Percentiles rank a stretch among this genome's conserved stretches.
Conservation (phyloP, 305 asterid species). For the Solanum hybrid region DNA sequence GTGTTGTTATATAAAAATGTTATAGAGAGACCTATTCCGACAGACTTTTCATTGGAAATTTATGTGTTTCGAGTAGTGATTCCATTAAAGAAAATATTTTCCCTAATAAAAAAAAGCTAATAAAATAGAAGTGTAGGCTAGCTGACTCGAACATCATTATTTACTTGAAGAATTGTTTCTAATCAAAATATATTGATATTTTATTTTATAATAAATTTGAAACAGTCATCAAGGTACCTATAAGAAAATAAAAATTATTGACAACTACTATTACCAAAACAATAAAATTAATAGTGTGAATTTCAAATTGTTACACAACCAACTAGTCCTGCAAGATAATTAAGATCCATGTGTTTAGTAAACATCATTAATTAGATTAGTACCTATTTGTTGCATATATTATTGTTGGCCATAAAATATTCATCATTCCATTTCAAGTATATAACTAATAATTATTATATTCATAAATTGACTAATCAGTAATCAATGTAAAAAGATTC, state of each 20-base stretch:
- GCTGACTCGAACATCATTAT: background rate
- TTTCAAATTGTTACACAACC: background rate
- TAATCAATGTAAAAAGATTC: background rate
- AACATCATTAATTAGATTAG: background rate
- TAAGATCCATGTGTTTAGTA: background rate
- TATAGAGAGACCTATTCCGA: accelerated
- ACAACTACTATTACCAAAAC: background rate
- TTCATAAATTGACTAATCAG: background rate
- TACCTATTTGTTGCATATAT: background rate
- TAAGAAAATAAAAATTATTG: background rate
- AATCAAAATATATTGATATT: too few species aligned
- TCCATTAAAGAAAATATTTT: background rate
- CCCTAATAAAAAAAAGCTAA: background rate
- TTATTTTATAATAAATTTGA: too few species aligned
- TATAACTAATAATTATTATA: background rate
- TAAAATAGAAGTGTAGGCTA: background rate
- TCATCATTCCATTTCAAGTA: background rate
- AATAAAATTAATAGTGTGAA: background rate
- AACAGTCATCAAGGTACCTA: background rate
- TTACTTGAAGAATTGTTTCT: background rate
- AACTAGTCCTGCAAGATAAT: background rate
- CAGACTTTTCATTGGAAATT: accelerated
- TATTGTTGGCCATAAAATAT: background rate
- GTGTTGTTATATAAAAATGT: background rate
- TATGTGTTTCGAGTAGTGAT: too few species aligned